Conservation (phyloP, 2,329 filamentous ascomycete species). For the Epichloe typhina region DNA sequence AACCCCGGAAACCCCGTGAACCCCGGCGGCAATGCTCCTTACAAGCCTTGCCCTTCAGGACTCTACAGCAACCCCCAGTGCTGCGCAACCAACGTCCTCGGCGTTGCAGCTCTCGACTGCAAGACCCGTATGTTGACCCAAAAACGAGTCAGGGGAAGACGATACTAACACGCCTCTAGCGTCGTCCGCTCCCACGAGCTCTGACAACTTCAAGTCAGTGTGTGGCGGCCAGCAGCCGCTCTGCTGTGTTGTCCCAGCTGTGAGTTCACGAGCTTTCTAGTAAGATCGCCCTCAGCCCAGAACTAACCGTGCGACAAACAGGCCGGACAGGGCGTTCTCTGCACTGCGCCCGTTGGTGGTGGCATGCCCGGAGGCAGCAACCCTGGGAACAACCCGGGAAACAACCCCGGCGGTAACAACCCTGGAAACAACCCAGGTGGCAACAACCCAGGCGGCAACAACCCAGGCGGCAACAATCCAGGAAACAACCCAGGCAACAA, state of each 20-base stretch:
- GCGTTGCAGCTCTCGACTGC: constrained; percentile 7
- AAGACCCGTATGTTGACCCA: constrained; percentile 3
- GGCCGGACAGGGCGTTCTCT: too few relatives aligned
- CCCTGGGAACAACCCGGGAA: not conserved
- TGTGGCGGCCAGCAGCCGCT: not conserved
- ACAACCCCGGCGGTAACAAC: too few relatives aligned
- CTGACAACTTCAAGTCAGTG: not conserved
- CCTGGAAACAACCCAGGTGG: not conserved
- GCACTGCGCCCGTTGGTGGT: not conserved
- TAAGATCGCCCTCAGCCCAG: too few relatives aligned
- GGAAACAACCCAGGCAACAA: not conserved
- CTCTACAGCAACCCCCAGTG: constrained; percentile 8
- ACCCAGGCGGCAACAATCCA: not conserved
- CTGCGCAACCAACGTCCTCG: constrained; percentile 6
- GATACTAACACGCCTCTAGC: not conserved
- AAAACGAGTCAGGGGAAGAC: not conserved
- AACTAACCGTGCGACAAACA: too few relatives aligned
- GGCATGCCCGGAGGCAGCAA: not conserved
- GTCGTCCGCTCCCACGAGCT: not conserved
- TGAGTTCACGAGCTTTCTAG: not conserved
- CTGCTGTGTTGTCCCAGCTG: constrained; percentile 1
- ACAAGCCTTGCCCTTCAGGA: constrained; percentile 2
- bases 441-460: too few relatives aligned
- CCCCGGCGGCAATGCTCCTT: not conserved
- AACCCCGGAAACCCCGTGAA: not conserved